These are phyloP conservation scores for Gossypium stocksii DNA, from an alignment of 345 rosid species.

Conservation along the genomic window DNA sequence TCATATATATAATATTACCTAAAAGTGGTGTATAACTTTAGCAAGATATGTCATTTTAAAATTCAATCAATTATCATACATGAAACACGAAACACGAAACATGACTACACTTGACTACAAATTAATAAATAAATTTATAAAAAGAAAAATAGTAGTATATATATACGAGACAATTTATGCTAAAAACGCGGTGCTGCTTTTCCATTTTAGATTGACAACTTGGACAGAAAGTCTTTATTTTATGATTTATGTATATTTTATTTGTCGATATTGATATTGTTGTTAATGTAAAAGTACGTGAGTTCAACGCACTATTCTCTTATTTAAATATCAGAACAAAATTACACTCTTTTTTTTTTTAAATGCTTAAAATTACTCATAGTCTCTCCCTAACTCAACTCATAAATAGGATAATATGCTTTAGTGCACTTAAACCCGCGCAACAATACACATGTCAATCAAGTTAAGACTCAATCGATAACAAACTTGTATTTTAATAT, in stretches of 20 bases:
- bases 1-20: too few relatives aligned
- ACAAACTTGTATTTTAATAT: too few relatives aligned
- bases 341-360: rapidly evolving
- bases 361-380: rapidly evolving
- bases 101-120: background rate
- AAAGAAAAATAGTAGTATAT: background rate
- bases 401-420: too few relatives aligned
- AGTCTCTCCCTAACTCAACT: rapidly evolving
- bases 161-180: background rate
- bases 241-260: background rate
- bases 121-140: background rate
- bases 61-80: too few relatives aligned
- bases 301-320: rapidly evolving
- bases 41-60: too few relatives aligned
- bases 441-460: too few relatives aligned
- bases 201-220: slow-evolving; percentile 10
- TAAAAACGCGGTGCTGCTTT: slow-evolving; percentile 22
- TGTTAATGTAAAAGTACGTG: rapidly evolving
- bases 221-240: background rate
- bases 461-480: too few relatives aligned
- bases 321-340: too few relatives aligned
- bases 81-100: background rate
- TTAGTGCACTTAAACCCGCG: too few relatives aligned
- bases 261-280: rapidly evolving
- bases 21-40: too few relatives aligned